Percentiles rank a stretch among this genome's conserved stretches.
Evolutionary conservation across 2,329 filamentous ascomycete genomes (phyloP).

Genomic region (Aspergillus arachidicola): DNA sequence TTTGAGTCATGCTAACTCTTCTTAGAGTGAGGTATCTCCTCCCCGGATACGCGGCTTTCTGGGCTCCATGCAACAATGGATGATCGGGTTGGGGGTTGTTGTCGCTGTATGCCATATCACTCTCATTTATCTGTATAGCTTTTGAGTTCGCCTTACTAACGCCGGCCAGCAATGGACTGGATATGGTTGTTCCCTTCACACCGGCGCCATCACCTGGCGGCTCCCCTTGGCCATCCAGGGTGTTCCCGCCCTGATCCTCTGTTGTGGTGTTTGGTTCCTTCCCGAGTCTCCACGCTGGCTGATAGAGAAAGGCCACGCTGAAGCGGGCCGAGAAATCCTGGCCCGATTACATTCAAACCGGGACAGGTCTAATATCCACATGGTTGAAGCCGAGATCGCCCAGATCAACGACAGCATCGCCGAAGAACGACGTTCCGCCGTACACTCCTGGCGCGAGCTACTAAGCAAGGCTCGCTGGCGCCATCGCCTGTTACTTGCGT

Average conservation of each 20-base stretch:
- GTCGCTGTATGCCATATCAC: slow-evolving; percentile 37
- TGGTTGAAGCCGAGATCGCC: slow-evolving; percentile 45
- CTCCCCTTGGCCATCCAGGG: slow-evolving; percentile 39
- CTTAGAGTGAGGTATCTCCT: slow-evolving; percentile 43
- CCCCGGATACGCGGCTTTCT: slow-evolving; percentile 43
- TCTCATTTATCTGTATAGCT: not conserved
- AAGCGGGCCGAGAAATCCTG: slow-evolving; percentile 38
- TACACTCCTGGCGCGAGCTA: slow-evolving; percentile 43
- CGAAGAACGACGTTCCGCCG: slow-evolving; percentile 38
- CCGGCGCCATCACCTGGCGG: slow-evolving; percentile 36
- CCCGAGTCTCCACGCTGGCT: slow-evolving; percentile 41
- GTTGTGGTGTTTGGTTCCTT: slow-evolving; percentile 35
- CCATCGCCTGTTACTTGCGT: slow-evolving; percentile 50
- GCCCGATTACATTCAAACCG: slow-evolving; percentile 34
- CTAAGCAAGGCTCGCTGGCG: slow-evolving; percentile 49
- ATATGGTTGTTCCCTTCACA: slow-evolving; percentile 47
- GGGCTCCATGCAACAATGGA: slow-evolving; percentile 49
- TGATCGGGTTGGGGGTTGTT: slow-evolving; percentile 48
- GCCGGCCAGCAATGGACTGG: slow-evolving; percentile 50
- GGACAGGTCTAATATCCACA: slow-evolving; percentile 31
- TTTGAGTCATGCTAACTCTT: not conserved
- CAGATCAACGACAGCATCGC: slow-evolving; percentile 46
- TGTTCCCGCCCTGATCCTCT: slow-evolving; percentile 45
- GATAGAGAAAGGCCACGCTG: slow-evolving; percentile 37
- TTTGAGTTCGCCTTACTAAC: slow-evolving; percentile 11